Evolutionary conservation across 2,329 filamentous ascomycete species (phyloP).

Genomic region (Ophiostoma ulmi): DNA sequence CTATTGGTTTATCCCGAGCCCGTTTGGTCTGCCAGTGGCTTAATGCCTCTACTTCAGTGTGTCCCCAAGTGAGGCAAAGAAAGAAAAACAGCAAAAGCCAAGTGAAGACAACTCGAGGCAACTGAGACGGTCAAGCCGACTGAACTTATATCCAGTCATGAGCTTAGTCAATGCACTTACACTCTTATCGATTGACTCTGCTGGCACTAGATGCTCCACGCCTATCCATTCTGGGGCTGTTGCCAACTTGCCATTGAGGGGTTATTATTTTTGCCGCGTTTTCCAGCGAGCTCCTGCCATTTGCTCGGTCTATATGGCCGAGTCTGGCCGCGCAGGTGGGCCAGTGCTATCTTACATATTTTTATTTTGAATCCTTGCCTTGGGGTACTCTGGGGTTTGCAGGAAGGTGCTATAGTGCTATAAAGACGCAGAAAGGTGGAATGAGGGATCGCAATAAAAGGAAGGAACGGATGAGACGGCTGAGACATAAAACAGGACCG

Average conservation of each 20-base stretch:
- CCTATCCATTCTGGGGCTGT: constrained; percentile 11
- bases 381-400: background rate
- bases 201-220: background rate
- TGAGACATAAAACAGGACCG: background rate
- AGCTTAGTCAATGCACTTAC: constrained; percentile 13
- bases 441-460: background rate
- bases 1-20: background rate
- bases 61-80: background rate
- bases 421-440: background rate
- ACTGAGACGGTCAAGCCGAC: background rate
- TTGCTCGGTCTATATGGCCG: constrained; percentile 16
- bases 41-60: background rate
- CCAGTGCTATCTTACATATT: background rate
- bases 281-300: constrained; percentile 26
- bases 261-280: constrained; percentile 28
- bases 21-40: background rate
- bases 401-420: background rate
- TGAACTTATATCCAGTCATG: background rate
- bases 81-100: background rate
- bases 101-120: background rate
- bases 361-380: background rate
- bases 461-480: background rate
- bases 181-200: constrained; percentile 7
- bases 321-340: constrained; percentile 11
- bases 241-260: constrained; percentile 26